Evolutionary conservation across 805 yeast species (phyloP).

Genomic region (Nematodospora valgi): DNA sequence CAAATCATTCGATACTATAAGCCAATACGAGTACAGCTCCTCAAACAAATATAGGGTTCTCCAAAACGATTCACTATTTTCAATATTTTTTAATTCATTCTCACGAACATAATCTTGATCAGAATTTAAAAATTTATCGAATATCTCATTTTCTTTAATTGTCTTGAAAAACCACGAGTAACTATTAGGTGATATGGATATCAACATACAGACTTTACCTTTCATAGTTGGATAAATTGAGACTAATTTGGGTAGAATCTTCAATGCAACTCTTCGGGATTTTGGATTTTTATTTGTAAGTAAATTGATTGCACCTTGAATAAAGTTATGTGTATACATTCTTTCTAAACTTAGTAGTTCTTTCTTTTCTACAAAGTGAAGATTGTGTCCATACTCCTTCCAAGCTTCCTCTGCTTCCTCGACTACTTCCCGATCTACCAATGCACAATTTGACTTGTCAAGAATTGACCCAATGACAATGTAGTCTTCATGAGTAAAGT

Average conservation of each 20-base stretch:
- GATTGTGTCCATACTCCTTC: no score
- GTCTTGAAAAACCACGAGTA: conserved; percentile 28
- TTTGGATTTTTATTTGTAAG: conserved; percentile 10
- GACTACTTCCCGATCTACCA: no score
- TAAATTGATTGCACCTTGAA: conserved; percentile 16
- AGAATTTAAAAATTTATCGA: conserved; percentile 10
- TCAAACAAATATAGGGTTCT: conserved; percentile 46
- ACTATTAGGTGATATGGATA: conserved; percentile 39
- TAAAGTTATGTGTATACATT: no score
- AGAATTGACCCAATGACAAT: conserved; percentile 17
- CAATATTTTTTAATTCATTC: conserved; percentile 9
- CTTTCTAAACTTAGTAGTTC: no score
- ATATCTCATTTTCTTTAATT: conserved; percentile 18
- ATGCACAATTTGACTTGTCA: conserved; percentile 14
- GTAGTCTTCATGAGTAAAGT: conserved; percentile 17
- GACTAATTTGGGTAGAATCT: conserved; percentile 27
- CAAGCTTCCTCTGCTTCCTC: no score
- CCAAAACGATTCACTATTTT: conserved; percentile 23
- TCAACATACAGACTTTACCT: conserved; percentile 37
- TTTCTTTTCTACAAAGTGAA: no score
- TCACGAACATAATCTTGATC: conserved; percentile 13
- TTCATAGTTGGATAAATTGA: conserved; percentile 35
- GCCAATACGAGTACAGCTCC: conserved; percentile 64
- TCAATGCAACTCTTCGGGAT: conserved; percentile 12
- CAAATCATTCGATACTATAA: conserved; percentile 62